These are phyloP conservation scores for Penicillium subrubescens DNA, from an alignment of 495 filamentous ascomycete genomes.

Conservation along the genomic window DNA sequence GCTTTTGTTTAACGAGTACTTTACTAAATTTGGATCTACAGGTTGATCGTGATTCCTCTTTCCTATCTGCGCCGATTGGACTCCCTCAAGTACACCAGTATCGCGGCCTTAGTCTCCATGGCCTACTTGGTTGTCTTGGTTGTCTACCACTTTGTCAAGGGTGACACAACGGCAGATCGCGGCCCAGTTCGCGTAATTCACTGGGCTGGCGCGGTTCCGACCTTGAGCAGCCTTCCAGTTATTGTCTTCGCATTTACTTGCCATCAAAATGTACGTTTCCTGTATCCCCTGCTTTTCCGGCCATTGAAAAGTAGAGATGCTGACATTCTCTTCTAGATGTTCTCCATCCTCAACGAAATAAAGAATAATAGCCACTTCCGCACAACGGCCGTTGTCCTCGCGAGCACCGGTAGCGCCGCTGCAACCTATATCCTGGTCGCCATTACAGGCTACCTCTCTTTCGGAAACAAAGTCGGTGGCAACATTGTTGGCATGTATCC, in stretches of 20 bases:
- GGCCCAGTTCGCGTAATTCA: constrained; percentile 71
- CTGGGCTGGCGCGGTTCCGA: constrained; percentile 77
- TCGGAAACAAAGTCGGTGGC: constrained; percentile 79
- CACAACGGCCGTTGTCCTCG: constrained; percentile 75
- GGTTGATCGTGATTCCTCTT: constrained; percentile 90
- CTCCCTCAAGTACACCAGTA: constrained; percentile 94
- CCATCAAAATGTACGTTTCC: constrained; percentile 81
- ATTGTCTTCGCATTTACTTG: constrained; percentile 99
- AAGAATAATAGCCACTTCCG: constrained; percentile 78
- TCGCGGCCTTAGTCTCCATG: constrained; percentile 89
- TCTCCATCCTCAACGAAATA: constrained; percentile 96
- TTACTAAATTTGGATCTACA: constrained; percentile 35
- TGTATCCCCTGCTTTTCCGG: constrained; percentile 5
- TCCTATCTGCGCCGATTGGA: constrained; percentile 89
- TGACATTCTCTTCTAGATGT: constrained; percentile 70
- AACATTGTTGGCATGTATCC: constrained; percentile 95
- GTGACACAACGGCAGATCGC: constrained; percentile 72
- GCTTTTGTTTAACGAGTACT: not conserved
- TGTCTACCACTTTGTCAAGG: constrained; percentile 80
- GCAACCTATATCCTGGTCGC: constrained; percentile 87
- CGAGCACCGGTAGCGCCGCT: constrained; percentile 80
- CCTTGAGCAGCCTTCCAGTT: constrained; percentile 85
- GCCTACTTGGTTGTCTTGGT: constrained; percentile 91
- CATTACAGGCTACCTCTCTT: constrained; percentile 93
- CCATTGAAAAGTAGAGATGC: not conserved